Conservation (phyloP, 1,284 basidiomycete species). For the Ceratobasidium sp. region DNA sequence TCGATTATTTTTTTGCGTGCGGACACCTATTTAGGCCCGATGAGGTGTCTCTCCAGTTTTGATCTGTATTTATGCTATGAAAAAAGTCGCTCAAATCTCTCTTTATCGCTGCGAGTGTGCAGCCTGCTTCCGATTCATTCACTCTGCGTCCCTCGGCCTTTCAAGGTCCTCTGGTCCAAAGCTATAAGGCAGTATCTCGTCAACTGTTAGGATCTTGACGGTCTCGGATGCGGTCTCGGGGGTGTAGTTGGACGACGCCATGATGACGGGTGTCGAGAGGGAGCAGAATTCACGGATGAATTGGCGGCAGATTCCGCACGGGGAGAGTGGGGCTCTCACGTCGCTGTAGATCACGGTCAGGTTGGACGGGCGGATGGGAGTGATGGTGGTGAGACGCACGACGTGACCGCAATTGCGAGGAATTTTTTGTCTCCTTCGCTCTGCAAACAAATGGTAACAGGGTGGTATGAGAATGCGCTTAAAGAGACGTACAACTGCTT, state of each 20-base stretch:
- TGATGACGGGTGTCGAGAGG: constrained; percentile 75
- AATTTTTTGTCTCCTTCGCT: constrained; percentile 75
- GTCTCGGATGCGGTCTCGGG: constrained; percentile 57
- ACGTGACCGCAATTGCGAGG: constrained; percentile 73
- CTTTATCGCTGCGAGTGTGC: too few relatives aligned
- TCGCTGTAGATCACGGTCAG: constrained; percentile 57
- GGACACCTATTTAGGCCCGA: neutral
- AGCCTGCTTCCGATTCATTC: too few relatives aligned
- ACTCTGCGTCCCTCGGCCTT: neutral
- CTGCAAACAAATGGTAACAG: constrained; percentile 54
- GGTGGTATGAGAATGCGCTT: constrained; percentile 11
- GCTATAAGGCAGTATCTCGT: constrained; percentile 52
- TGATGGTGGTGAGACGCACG: constrained; percentile 56
- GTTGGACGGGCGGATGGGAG: neutral
- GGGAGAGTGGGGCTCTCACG: constrained; percentile 69
- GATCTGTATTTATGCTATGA: constrained; percentile 18
- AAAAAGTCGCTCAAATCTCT: constrained; percentile 9
- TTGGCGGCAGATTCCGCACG: constrained; percentile 92
- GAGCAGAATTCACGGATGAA: constrained; percentile 78
- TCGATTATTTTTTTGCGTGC: constrained; percentile 1
- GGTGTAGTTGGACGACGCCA: constrained; percentile 57
- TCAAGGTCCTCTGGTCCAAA: constrained; percentile 39
- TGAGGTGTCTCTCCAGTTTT: neutral
- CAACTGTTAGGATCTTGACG: constrained; percentile 69
- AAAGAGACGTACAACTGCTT: constrained; percentile 71